Percentiles rank a stretch among this genome's conserved stretches.
These are phyloP conservation scores for Ammopiptanthus mongolicus DNA, from an alignment of 306 rosid species.

Conservation along the genomic window DNA sequence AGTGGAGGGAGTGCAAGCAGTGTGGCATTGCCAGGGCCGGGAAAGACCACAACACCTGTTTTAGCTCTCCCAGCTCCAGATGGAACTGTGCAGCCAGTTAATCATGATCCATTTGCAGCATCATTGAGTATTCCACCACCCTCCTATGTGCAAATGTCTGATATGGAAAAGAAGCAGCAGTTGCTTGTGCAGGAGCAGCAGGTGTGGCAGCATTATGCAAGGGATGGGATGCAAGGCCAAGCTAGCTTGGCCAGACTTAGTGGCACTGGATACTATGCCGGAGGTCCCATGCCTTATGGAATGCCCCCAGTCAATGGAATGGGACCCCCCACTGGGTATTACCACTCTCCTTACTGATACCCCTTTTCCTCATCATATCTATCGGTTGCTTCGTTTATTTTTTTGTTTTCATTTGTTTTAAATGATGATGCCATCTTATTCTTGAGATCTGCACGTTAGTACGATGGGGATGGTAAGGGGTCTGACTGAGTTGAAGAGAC, in stretches of 20 bases:
- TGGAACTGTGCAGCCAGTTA: conserved; percentile 78
- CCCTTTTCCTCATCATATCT: conserved; percentile 16
- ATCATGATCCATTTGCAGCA: conserved; percentile 92
- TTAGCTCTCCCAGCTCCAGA: conserved; percentile 99
- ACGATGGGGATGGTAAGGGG: conserved; percentile 38
- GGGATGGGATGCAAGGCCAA: conserved; percentile 95
- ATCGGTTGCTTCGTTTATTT: conserved; percentile 35
- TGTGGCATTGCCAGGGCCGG: conserved; percentile 80
- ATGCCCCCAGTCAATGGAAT: conserved; percentile 83
- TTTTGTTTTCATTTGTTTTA: conserved; percentile 27
- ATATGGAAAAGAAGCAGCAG: conserved; percentile 92
- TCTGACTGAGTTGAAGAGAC: conserved; percentile 37
- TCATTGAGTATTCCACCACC: conserved; percentile 83
- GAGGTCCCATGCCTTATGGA: conserved; percentile 75
- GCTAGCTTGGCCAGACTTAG: conserved; percentile 64
- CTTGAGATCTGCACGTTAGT: conserved; percentile 49
- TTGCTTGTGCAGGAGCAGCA: conserved; percentile 79
- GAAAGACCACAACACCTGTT: conserved; percentile 66
- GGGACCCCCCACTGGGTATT: conserved; percentile 76
- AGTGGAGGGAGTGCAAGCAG: conserved; percentile 98
- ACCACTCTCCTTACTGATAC: conserved; percentile 65
- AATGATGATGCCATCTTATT: conserved; percentile 40
- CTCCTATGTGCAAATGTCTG: conserved; percentile 94
- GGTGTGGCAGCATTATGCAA: conserved; percentile 83
- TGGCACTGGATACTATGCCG: conserved; percentile 53